A percentile compares a stretch with the other conserved stretches of the same genome.
Conservation (phyloP, 2,329 filamentous ascomycete genomes). For the Helotiales sp. region DNA sequence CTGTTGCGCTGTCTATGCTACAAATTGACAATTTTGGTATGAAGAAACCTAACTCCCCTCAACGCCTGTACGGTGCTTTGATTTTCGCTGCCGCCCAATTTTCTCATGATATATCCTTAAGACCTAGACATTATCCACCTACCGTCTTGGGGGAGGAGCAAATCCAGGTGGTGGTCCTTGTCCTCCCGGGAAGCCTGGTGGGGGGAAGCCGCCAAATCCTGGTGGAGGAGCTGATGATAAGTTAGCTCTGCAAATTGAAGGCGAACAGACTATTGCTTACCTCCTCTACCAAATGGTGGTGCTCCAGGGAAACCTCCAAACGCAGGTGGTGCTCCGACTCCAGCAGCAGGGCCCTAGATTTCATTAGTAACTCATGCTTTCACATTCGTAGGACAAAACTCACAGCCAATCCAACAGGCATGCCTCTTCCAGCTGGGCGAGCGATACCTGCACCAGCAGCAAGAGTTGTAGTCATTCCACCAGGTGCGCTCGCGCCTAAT, state of each 20-base stretch:
- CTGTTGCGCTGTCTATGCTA: slow-evolving; percentile 34
- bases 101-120: slow-evolving; percentile 12
- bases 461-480: slow-evolving; percentile 65
- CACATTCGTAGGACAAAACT: slow-evolving; percentile 28
- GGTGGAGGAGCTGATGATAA: slow-evolving; percentile 33
- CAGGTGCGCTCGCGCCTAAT: slow-evolving; percentile 74
- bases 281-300: slow-evolving; percentile 53
- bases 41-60: slow-evolving; percentile 33
- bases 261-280: slow-evolving; percentile 40
- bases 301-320: slow-evolving; percentile 47
- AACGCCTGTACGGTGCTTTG: slow-evolving; percentile 34
- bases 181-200: slow-evolving; percentile 45
- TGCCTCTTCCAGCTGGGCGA: slow-evolving; percentile 86
- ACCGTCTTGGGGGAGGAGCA: slow-evolving; percentile 36
- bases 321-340: slow-evolving; percentile 73
- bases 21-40: slow-evolving; percentile 33
- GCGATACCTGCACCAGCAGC: slow-evolving; percentile 86
- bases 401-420: slow-evolving; percentile 77
- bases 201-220: slow-evolving; percentile 52
- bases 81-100: slow-evolving; percentile 24
- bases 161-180: slow-evolving; percentile 57
- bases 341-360: slow-evolving; percentile 73
- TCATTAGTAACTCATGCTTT: slow-evolving; percentile 26
- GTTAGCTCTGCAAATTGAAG: slow-evolving; percentile 3
- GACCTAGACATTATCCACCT: slow-evolving; percentile 13